Percentiles rank a stretch among this genome's conserved stretches.
phyloP scores from a whole-genome alignment of 2,329 filamentous ascomycete genomes.

The Talaromyces sp. region DNA sequence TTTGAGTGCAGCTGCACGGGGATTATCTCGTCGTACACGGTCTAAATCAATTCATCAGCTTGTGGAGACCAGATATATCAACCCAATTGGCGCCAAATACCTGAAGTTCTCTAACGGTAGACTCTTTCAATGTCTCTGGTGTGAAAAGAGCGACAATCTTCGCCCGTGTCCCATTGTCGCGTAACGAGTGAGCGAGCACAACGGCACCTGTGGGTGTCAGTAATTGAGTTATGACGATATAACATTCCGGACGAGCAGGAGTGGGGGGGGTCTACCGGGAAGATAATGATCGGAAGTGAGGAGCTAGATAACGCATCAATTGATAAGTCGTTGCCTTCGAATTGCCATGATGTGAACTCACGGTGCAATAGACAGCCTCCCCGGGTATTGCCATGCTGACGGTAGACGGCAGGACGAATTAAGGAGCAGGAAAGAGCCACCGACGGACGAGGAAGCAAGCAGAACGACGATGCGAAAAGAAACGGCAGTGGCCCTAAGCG shows the following conservation, averaged over 20 bases:
- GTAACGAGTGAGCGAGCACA: slow-evolving; percentile 89
- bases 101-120: slow-evolving; percentile 75
- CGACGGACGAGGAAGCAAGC: neutral
- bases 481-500: neutral
- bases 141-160: slow-evolving; percentile 84
- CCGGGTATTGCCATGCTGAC: slow-evolving; percentile 41
- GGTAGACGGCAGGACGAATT: neutral
- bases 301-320: slow-evolving; percentile 59
- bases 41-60: slow-evolving; percentile 49
- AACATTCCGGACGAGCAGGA: neutral
- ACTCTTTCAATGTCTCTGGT: slow-evolving; percentile 70
- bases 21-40: slow-evolving; percentile 83
- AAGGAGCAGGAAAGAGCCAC: neutral
- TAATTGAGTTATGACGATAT: neutral
- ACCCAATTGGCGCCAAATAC: slow-evolving; percentile 42
- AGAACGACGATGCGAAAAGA: neutral
- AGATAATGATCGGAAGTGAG: slow-evolving; percentile 90
- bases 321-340: neutral
- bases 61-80: slow-evolving; percentile 1
- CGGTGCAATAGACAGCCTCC: slow-evolving; percentile 67
- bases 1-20: slow-evolving; percentile 79
- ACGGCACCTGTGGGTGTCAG: slow-evolving; percentile 66
- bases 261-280: slow-evolving; percentile 63
- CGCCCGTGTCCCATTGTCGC: slow-evolving; percentile 82
- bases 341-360: slow-evolving; percentile 35